A percentile compares a stretch with the other conserved stretches of the same genome.
Conservation (phyloP, 2,329 filamentous ascomycete species). For the Epichloe elymi region DNA sequence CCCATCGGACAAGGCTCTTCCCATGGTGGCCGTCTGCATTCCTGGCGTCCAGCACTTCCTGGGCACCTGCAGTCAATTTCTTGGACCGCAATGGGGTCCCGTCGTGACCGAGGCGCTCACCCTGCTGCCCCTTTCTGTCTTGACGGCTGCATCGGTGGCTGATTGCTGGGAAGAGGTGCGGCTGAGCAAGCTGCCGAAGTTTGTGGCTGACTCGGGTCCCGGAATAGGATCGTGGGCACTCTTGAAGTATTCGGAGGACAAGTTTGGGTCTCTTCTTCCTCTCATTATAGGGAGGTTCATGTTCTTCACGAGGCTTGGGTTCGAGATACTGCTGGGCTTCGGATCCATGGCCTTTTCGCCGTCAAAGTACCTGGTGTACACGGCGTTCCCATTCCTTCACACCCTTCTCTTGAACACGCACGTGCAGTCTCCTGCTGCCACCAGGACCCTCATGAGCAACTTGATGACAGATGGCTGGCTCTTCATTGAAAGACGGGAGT, state of each 20-base stretch:
- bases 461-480: conserved; percentile 55
- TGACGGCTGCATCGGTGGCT: conserved; percentile 51
- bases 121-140: conserved; percentile 52
- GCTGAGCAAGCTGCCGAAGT: conserved; percentile 39
- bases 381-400: conserved; percentile 61
- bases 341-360: conserved; percentile 55
- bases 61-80: conserved; percentile 48
- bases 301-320: conserved; percentile 54
- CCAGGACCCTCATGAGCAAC: conserved; percentile 49
- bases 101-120: conserved; percentile 61
- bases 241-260: conserved; percentile 39
- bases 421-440: conserved; percentile 46
- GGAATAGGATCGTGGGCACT: conserved; percentile 54
- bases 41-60: conserved; percentile 61
- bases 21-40: conserved; percentile 62
- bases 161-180: conserved; percentile 50
- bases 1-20: conserved; percentile 42
- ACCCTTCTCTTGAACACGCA: conserved; percentile 63
- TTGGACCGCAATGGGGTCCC: conserved; percentile 63
- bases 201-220: conserved; percentile 49
- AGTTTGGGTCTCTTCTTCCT: conserved; percentile 27
- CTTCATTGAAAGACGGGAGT: conserved; percentile 71
- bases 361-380: conserved; percentile 52
- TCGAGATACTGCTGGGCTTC: conserved; percentile 55
- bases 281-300: conserved; percentile 46